phyloP scores from a whole-genome alignment of 257 asterid species.

The Pogostemon cablin region DNA sequence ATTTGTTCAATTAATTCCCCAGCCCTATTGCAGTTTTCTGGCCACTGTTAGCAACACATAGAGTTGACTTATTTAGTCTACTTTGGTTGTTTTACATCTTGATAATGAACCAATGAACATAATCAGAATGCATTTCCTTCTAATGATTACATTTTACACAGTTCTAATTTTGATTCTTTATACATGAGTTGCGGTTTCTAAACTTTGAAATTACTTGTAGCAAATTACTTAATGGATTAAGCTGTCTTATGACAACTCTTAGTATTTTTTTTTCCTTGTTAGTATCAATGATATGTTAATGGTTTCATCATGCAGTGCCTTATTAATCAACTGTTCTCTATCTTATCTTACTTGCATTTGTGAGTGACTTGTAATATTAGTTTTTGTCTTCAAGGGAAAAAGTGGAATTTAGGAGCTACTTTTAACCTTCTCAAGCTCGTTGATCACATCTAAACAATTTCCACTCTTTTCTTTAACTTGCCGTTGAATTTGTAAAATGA shows the following conservation, averaged over 20 bases:
- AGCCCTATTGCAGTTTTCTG: neutral
- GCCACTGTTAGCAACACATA: neutral
- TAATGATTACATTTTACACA: conserved; percentile 3
- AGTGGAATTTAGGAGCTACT: neutral
- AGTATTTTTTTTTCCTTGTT: neutral
- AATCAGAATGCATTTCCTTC: neutral
- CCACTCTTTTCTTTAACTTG: neutral
- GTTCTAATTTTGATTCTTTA: neutral
- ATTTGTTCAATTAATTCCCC: conserved; percentile 13
- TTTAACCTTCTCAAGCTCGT: conserved; percentile 14
- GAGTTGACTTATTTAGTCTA: neutral
- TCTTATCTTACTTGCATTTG: conserved; percentile 11
- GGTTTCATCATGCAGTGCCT: neutral
- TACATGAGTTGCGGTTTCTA: conserved; percentile 3
- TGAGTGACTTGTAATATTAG: neutral
- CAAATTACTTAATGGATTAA: conserved; percentile 4
- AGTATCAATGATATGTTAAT: neutral
- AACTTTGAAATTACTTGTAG: neutral
- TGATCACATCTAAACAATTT: neutral
- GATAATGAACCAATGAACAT: neutral
- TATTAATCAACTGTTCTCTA: neutral
- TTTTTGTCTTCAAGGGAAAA: neutral
- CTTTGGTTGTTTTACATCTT: neutral
- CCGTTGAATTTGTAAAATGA: neutral
- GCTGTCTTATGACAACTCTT: neutral